These are phyloP conservation scores for Cercophora sp. DNA, from an alignment of 495 filamentous ascomycete species.

Conservation along the genomic window DNA sequence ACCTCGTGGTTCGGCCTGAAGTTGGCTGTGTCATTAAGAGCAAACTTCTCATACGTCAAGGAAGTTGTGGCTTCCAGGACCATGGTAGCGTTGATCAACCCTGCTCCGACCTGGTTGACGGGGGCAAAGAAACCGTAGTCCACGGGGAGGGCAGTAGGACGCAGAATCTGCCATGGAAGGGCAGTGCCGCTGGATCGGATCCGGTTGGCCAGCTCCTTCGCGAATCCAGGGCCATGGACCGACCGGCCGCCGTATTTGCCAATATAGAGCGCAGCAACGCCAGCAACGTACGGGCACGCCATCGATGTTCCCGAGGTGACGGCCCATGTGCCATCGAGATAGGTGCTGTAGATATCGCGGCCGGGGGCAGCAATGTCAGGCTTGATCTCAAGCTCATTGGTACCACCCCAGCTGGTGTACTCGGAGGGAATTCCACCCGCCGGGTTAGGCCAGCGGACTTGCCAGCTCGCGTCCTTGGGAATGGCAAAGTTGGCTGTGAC, in stretches of 20 bases:
- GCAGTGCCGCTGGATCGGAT: constrained; percentile 34
- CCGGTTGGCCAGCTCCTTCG: constrained; percentile 29
- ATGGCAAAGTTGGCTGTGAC: constrained; percentile 27
- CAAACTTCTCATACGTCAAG: constrained; percentile 35
- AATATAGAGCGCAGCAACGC: constrained; percentile 39
- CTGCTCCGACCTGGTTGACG: constrained; percentile 42
- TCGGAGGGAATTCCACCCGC: constrained; percentile 20
- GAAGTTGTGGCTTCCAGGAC: constrained; percentile 36
- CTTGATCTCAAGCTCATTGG: constrained; percentile 40
- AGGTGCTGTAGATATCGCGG: constrained; percentile 46
- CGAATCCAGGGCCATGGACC: constrained; percentile 31
- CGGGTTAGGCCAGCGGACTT: constrained; percentile 8
- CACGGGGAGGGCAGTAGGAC: too few species aligned
- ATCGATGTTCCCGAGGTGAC: constrained; percentile 39
- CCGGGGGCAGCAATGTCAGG: constrained; percentile 47
- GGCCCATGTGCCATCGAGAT: constrained; percentile 32
- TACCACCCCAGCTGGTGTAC: constrained; percentile 47
- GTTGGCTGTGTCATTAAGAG: constrained; percentile 44
- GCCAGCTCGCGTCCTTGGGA: constrained; percentile 12
- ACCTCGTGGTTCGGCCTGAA: constrained; percentile 34
- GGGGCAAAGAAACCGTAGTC: constrained; percentile 33
- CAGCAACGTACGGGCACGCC: constrained; percentile 47
- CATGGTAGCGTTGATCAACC: constrained; percentile 42
- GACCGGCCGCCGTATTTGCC: constrained; percentile 27
- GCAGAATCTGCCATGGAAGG: too few species aligned